phyloP scores from a whole-genome alignment of 345 rosid species.

The Conringia planisiliqua region DNA sequence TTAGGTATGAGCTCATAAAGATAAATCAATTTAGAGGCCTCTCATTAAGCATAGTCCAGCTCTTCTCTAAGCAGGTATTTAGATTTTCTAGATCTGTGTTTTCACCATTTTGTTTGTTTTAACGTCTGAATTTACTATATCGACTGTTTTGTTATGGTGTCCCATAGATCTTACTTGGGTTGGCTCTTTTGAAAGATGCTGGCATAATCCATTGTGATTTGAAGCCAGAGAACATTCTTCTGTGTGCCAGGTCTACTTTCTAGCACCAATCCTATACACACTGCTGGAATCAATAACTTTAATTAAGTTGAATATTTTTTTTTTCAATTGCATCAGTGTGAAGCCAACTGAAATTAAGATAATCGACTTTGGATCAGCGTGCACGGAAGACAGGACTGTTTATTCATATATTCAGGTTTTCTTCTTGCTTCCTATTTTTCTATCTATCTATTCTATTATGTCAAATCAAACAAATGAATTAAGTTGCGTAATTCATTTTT shows the following conservation, averaged over 20 bases:
- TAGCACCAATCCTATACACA: slow-evolving; percentile 3
- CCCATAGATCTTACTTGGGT: slow-evolving; percentile 75
- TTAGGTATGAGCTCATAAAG: slow-evolving; percentile 97
- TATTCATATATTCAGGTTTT: slow-evolving; percentile 97
- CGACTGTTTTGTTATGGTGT: slow-evolving; percentile 14
- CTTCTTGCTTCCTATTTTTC: slow-evolving; percentile 1
- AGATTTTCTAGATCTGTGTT: slow-evolving; percentile 7
- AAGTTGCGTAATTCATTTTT: slow-evolving; percentile 29
- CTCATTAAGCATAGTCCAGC: slow-evolving; percentile 90
- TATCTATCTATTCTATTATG: slow-evolving; percentile 9
- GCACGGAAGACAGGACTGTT: slow-evolving; percentile 97
- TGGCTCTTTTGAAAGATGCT: slow-evolving; percentile 92
- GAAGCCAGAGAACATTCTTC: slow-evolving; percentile 97
- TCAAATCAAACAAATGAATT: slow-evolving; percentile 7
- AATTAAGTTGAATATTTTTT: slow-evolving; percentile 20
- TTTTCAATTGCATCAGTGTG: slow-evolving; percentile 49
- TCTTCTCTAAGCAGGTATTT: slow-evolving; percentile 93
- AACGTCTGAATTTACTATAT: slow-evolving; percentile 16
- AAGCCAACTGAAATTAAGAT: slow-evolving; percentile 96
- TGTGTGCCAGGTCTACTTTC: slow-evolving; percentile 74
- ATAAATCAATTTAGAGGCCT: slow-evolving; percentile 90
- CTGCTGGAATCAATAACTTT: slow-evolving; percentile 15
- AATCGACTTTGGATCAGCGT: slow-evolving; percentile 99
- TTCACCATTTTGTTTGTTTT: slow-evolving; percentile 4
- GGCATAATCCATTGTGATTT: slow-evolving; percentile 97